These are phyloP conservation scores for Sporodiniella umbellata DNA, from an alignment of 371 early-diverging fungal genomes.

Conservation along the genomic window DNA sequence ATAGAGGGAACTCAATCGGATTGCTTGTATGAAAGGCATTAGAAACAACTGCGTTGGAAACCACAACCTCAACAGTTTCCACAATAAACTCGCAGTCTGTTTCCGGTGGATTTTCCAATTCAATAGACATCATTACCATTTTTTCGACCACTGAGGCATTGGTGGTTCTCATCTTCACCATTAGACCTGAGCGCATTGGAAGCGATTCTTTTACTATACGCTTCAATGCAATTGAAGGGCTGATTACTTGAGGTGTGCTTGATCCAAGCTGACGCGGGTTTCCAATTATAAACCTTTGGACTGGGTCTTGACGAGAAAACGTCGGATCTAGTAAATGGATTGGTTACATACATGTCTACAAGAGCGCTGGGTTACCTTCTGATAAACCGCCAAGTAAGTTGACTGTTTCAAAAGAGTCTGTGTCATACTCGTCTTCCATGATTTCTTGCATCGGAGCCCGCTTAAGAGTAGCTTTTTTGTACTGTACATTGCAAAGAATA, in stretches of 20 bases:
- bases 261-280: constrained; percentile 21
- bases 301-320: constrained; percentile 14
- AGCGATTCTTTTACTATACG: constrained; percentile 47
- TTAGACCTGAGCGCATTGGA: constrained; percentile 54
- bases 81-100: constrained; percentile 54
- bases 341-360: background rate
- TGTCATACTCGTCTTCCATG: constrained; percentile 45
- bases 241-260: constrained; percentile 19
- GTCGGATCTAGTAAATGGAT: constrained; percentile 21
- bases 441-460: constrained; percentile 5
- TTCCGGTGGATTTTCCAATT: constrained; percentile 61
- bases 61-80: constrained; percentile 55
- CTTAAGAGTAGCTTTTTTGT: constrained; percentile 40
- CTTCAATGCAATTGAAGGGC: constrained; percentile 34
- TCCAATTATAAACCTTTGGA: constrained; percentile 40
- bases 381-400: constrained; percentile 56
- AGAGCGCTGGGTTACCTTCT: no score
- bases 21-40: constrained; percentile 28
- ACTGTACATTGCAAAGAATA: constrained; percentile 46
- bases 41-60: constrained; percentile 57
- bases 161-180: constrained; percentile 64
- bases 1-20: constrained; percentile 40
- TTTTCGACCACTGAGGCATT: constrained; percentile 63
- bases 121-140: constrained; percentile 69
- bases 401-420: constrained; percentile 57